A percentile compares a stretch with the other conserved stretches of the same genome.
Conservation (phyloP, 2,329 filamentous ascomycete species). For the Tolypocladium ovalisporum region DNA sequence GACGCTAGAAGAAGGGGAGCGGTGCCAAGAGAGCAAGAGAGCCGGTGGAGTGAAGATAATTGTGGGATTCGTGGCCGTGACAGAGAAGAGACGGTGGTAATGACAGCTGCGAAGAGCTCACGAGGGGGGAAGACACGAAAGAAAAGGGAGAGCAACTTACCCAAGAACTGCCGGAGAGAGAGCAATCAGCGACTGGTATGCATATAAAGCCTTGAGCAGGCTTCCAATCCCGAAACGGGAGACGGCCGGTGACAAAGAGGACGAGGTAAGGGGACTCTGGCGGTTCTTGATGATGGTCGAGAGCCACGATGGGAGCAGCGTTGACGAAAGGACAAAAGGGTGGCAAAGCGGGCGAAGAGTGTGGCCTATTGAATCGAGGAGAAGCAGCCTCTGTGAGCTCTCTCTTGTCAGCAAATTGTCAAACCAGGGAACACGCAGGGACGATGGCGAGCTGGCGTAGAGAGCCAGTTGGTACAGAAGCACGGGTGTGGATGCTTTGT, state of each 20-base stretch:
- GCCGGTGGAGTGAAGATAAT: background rate
- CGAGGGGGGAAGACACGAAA: background rate
- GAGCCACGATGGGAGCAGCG: constrained; percentile 5
- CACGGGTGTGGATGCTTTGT: background rate
- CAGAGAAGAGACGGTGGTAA: background rate
- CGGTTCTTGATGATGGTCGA: constrained; percentile 4
- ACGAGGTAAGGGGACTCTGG: constrained; percentile 5
- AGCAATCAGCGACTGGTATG: constrained; percentile 25
- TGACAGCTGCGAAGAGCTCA: background rate
- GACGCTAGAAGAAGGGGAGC: background rate
- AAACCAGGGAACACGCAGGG: background rate
- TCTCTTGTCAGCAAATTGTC: background rate
- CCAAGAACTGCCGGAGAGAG: constrained; percentile 13
- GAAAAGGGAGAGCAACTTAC: constrained; percentile 16
- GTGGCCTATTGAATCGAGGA: background rate
- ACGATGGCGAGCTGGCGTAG: background rate
- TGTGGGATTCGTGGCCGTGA: constrained; percentile 1
- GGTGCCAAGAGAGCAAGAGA: background rate
- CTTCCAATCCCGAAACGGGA: constrained; percentile 10
- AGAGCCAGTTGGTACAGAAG: background rate
- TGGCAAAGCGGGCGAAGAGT: constrained; percentile 2
- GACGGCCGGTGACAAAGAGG: constrained; percentile 3
- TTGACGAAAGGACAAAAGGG: constrained; percentile 1
- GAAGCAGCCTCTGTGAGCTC: background rate
- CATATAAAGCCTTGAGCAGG: constrained; percentile 22